phyloP scores from a whole-genome alignment of 202 grass and related monocot species.

The Panicum virgatum region DNA sequence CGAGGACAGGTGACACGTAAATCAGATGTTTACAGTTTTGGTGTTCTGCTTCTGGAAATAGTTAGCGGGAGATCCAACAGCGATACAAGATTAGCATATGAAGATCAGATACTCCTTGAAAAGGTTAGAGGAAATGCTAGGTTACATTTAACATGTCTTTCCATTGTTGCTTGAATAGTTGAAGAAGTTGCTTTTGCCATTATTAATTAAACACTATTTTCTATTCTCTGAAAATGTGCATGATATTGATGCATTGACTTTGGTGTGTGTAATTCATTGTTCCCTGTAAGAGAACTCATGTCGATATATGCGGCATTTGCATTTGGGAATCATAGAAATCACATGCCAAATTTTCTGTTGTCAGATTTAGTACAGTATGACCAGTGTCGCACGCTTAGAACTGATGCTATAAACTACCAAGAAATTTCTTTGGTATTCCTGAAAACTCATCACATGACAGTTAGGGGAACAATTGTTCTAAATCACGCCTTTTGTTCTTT shows the following conservation, averaged over 20 bases:
- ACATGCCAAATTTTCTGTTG: background rate
- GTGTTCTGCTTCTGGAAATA: conserved; percentile 82
- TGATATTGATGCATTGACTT: conserved; percentile 16
- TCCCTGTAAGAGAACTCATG: background rate
- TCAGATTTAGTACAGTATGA: conserved; percentile 17
- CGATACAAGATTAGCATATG: conserved; percentile 51
- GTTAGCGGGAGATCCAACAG: conserved; percentile 69
- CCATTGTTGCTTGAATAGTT: background rate
- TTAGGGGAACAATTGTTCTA: conserved; percentile 33
- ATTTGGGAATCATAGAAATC: conserved; percentile 22
- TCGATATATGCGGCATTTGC: background rate
- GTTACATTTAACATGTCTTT: background rate
- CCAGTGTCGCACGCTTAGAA: background rate
- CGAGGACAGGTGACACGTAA: conserved; percentile 81
- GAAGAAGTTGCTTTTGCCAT: background rate
- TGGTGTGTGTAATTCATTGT: background rate
- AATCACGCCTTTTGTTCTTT: conserved; percentile 40
- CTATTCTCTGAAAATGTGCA: background rate
- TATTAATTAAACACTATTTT: background rate
- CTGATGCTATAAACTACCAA: background rate
- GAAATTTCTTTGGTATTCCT: background rate
- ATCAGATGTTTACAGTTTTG: conserved; percentile 85
- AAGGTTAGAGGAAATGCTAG: conserved; percentile 43
- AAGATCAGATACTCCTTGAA: conserved; percentile 71
- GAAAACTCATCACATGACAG: background rate